phyloP scores from a whole-genome alignment of 169 alveolate species.

The Eimeria praecox region DNA sequence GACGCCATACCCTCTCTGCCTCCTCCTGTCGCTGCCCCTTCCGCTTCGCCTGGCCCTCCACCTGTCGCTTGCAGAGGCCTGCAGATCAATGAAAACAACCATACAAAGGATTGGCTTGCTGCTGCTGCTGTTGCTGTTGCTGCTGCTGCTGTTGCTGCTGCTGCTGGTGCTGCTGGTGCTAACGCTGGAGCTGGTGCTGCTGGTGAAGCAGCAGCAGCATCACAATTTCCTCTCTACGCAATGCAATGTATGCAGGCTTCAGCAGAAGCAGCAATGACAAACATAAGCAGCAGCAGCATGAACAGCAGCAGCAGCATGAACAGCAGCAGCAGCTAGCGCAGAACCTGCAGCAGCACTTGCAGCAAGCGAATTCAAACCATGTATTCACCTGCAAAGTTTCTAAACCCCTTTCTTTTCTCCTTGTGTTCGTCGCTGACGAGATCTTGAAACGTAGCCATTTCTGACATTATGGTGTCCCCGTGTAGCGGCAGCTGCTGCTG shows the following conservation, averaged over 20 bases:
- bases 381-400: constrained; percentile 53
- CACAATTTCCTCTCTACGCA: neutral
- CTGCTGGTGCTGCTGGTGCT: neutral
- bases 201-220: neutral
- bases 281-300: constrained; percentile 15
- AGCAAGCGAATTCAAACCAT: neutral
- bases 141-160: neutral
- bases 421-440: constrained; percentile 76
- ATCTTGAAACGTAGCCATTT: constrained; percentile 69
- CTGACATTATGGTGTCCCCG: constrained; percentile 51
- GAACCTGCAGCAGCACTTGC: neutral
- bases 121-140: neutral
- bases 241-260: neutral
- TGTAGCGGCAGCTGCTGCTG: constrained; percentile 64
- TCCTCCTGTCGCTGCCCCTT: constrained; percentile 46
- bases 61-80: constrained; percentile 61
- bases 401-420: constrained; percentile 67
- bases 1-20: constrained; percentile 21
- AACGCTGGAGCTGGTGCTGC: neutral
- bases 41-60: constrained; percentile 43
- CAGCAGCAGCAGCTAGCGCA: neutral
- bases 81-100: neutral
- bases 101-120: neutral
- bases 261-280: neutral
- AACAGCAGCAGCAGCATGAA: neutral